Evolutionary conservation across 805 yeast species (phyloP), one percentile per base, ranked within the genome.

Genomic region (Sungouiozyma intestinalis): DNA sequence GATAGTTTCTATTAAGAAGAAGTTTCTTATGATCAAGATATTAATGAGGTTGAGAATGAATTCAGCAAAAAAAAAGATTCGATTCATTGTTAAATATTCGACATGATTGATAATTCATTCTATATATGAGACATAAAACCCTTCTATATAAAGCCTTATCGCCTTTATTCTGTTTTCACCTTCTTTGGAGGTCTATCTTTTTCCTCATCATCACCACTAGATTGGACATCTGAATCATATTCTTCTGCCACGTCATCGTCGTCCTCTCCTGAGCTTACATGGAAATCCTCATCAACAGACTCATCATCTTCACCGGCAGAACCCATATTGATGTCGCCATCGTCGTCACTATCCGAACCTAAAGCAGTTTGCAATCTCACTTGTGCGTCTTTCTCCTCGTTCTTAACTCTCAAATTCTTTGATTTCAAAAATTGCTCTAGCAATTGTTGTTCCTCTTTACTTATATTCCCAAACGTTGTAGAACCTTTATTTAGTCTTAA

Each of bases 371-470:
- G 83, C 57, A 87, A 66, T 69, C 84, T 72, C 39, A 79, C 79
- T 64, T 87, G 86, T 35, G 90, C 94, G 42, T 86, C 83, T 52
- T 79, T 85, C 48, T 87, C 88, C 56, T 90, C 97, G 58, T 88
- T 88, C 67, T 80, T 82, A 40, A 90, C 85, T 50, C 76, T 71
- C 46, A 92, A 66, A 43, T 82, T 83, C 71, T 85, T 87, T 39
- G 81, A 77, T 52, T 73, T 74, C 63, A 90, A 75, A 68, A 72
- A 92, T 36, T 70, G 71, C 59, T 90, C 95, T 45, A 92, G 69
- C 2, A 76, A 66, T 40, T 74, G 77, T 62, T 88, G 97, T 58
- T 92, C 98, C 48, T 85, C 96, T 60, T 86, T 77, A 47, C 81
- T 81, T 51, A 92, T 83, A 55, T 85, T 85, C 49, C 95, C 94